Conservation (phyloP, 768 basidiomycete species). For the Lactarius tabidus region DNA sequence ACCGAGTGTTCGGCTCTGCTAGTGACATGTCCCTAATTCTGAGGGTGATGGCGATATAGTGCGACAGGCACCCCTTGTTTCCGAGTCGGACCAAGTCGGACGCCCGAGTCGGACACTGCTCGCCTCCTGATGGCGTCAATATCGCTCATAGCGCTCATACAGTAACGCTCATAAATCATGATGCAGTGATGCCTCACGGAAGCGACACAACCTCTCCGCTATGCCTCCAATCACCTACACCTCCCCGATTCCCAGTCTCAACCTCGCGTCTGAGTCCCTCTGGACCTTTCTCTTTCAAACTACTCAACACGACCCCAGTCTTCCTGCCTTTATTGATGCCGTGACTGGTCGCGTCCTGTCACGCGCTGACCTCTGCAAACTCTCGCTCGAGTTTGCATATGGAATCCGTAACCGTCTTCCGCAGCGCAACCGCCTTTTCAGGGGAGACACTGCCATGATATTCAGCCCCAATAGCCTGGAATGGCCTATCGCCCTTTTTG, state of each 20-base stretch:
- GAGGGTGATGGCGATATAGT: background rate
- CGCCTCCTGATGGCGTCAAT: background rate
- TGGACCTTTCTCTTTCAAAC: constrained; percentile 22
- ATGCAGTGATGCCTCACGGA: background rate
- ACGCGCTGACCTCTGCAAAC: constrained; percentile 48
- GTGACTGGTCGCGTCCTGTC: constrained; percentile 52
- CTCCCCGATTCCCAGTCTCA: constrained; percentile 1
- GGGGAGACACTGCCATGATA: constrained; percentile 58
- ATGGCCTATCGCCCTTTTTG: constrained; percentile 47
- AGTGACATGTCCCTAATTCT: too few relatives aligned
- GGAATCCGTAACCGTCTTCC: constrained; percentile 44
- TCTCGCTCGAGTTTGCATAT: constrained; percentile 53
- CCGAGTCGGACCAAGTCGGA: background rate
- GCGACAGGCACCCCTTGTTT: background rate
- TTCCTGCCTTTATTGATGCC: constrained; percentile 64
- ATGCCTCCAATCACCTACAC: constrained; percentile 25
- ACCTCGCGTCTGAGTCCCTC: constrained; percentile 26
- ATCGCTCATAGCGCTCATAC: too few relatives aligned
- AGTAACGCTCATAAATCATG: background rate
- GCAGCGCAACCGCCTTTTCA: constrained; percentile 33
- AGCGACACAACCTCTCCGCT: background rate
- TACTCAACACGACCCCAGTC: constrained; percentile 5
- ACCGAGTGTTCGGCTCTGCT: too few relatives aligned
- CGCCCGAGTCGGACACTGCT: background rate
- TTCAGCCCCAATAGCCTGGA: constrained; percentile 66